These are phyloP conservation scores for Mimosa pudica DNA, from an alignment of 306 rosid species.

Conservation along the genomic window DNA sequence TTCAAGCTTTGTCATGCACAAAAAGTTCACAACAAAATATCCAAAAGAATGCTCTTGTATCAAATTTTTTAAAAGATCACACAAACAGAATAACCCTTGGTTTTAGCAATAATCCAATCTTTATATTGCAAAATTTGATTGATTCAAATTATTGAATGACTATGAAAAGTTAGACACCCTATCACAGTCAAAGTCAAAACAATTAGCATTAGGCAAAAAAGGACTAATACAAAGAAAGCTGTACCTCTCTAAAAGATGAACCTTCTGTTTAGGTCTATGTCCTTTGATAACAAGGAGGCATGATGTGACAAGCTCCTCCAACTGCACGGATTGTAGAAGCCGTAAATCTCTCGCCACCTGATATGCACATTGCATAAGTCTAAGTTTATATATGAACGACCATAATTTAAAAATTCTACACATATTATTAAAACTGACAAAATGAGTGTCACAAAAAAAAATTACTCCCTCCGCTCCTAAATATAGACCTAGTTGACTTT, in stretches of 20 bases:
- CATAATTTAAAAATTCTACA: conserved; percentile 2
- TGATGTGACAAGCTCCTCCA: conserved; percentile 69
- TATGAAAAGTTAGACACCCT: neutral
- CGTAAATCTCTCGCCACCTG: conserved; percentile 84
- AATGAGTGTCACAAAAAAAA: too few species aligned
- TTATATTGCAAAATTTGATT: neutral
- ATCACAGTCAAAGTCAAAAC: neutral
- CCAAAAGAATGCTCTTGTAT: neutral
- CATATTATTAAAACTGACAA: neutral
- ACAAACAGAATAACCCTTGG: neutral
- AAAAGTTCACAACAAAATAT: conserved; percentile 21
- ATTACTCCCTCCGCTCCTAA: too few species aligned
- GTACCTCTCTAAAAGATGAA: conserved; percentile 80
- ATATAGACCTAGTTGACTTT: too few species aligned
- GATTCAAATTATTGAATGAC: neutral
- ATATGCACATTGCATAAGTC: conserved; percentile 5
- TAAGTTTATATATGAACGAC: conserved; percentile 3
- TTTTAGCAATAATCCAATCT: conserved; percentile 1
- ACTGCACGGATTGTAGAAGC: conserved; percentile 59
- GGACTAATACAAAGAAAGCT: conserved; percentile 1
- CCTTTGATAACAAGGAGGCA: conserved; percentile 68
- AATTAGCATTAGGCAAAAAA: neutral
- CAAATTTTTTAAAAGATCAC: conserved; percentile 14
- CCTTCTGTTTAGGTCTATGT: conserved; percentile 75
- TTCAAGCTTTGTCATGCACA: neutral